These are phyloP conservation scores for Mortierella hygrophila DNA, from an alignment of 192 early-diverging fungal genomes.

Conservation along the genomic window DNA sequence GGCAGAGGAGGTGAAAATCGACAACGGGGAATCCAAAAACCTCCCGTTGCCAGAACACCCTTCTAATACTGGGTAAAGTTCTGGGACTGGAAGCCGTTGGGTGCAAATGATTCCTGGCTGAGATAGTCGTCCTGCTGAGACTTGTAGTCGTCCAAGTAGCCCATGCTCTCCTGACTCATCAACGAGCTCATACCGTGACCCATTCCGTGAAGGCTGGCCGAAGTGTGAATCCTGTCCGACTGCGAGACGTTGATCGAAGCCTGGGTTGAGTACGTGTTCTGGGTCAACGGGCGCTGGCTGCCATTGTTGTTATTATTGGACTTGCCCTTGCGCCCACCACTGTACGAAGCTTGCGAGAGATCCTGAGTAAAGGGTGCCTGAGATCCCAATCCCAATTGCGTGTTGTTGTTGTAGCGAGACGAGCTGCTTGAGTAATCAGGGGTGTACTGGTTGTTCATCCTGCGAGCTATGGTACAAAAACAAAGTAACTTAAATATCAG, in stretches of 20 bases:
- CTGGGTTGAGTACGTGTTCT: conserved; percentile 72
- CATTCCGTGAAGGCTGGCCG: conserved; percentile 28
- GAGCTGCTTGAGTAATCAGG: conserved; percentile 61
- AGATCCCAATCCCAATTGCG: conserved; percentile 65
- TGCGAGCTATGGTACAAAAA: conserved; percentile 53
- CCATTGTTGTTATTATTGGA: conserved; percentile 20
- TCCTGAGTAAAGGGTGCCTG: conserved; percentile 73
- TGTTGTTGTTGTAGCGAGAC: conserved; percentile 62
- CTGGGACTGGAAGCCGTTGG: conserved; percentile 64
- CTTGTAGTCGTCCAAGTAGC: conserved; percentile 67
- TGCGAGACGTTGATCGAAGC: conserved; percentile 69
- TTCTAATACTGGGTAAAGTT: conserved; percentile 67
- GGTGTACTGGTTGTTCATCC: conserved; percentile 60
- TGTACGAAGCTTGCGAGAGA: conserved; percentile 65
- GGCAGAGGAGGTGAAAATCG: background rate
- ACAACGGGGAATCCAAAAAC: background rate
- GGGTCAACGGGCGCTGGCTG: conserved; percentile 56
- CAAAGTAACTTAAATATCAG: background rate
- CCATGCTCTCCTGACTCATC: conserved; percentile 69
- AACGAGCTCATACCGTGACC: conserved; percentile 50
- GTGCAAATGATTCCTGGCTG: conserved; percentile 70
- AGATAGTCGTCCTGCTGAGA: conserved; percentile 69
- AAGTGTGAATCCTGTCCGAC: conserved; percentile 61
- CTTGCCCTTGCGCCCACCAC: conserved; percentile 63
- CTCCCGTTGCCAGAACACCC: background rate